A percentile compares a stretch with the other conserved stretches of the same genome.
phyloP scores from a whole-genome alignment of 2,329 filamentous ascomycete genomes.

The Calonectria naviculata region DNA sequence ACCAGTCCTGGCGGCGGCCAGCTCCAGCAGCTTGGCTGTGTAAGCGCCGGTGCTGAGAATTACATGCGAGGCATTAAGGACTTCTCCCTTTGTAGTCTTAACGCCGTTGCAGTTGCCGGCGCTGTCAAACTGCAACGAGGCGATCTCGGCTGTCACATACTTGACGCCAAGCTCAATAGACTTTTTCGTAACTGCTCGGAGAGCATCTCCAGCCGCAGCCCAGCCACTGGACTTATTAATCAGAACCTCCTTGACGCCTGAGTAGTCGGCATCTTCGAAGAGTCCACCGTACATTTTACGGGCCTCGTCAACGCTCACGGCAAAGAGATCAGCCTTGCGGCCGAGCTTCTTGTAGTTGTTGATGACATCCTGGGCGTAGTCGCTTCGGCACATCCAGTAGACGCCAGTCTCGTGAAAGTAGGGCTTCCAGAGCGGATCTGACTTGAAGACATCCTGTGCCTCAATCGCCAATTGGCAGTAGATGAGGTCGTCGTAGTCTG shows the following conservation, averaged over 20 bases:
- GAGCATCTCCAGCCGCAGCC: slow-evolving; percentile 66
- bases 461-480: slow-evolving; percentile 75
- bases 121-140: slow-evolving; percentile 58
- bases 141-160: slow-evolving; percentile 66
- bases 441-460: slow-evolving; percentile 71
- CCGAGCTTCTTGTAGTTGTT: slow-evolving; percentile 63
- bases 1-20: slow-evolving; percentile 60
- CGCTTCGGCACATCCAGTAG: slow-evolving; percentile 64
- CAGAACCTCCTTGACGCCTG: slow-evolving; percentile 64
- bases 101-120: slow-evolving; percentile 61
- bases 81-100: slow-evolving; percentile 54
- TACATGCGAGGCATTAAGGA: slow-evolving; percentile 60
- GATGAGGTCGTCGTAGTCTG: slow-evolving; percentile 73
- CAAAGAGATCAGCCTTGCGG: slow-evolving; percentile 51
- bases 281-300: slow-evolving; percentile 66
- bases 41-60: slow-evolving; percentile 68
- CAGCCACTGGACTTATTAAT: slow-evolving; percentile 11
- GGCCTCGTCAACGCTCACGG: slow-evolving; percentile 57
- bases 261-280: slow-evolving; percentile 70
- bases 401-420: slow-evolving; percentile 71
- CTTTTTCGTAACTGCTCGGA: slow-evolving; percentile 64
- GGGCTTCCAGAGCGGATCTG: slow-evolving; percentile 65
- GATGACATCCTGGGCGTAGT: slow-evolving; percentile 62
- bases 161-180: slow-evolving; percentile 67
- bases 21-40: slow-evolving; percentile 66